These are phyloP conservation scores for Volutella citrinella DNA, from an alignment of 2,329 filamentous ascomycete species.

Conservation along the genomic window DNA sequence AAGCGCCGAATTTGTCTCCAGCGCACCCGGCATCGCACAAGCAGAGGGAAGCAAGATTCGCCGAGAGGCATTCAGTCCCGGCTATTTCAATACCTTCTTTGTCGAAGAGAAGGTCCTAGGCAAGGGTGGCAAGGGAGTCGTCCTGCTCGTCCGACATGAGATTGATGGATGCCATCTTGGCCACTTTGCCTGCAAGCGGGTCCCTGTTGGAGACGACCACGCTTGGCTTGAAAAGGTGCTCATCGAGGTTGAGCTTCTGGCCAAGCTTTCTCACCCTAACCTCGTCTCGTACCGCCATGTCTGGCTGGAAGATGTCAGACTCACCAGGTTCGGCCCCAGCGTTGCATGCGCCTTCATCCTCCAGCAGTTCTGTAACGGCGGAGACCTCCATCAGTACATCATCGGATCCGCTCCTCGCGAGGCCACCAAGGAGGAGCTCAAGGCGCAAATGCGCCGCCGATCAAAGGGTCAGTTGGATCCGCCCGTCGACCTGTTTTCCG, in stretches of 20 bases:
- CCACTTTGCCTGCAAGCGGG: slow-evolving; percentile 93
- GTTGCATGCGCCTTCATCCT: slow-evolving; percentile 96
- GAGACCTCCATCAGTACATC: slow-evolving; percentile 86
- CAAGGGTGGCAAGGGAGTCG: slow-evolving; percentile 89
- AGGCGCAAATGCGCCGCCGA: slow-evolving; percentile 77
- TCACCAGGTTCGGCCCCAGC: slow-evolving; percentile 82
- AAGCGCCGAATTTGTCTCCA: slow-evolving; percentile 50
- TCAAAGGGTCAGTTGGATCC: slow-evolving; percentile 75
- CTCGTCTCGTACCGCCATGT: slow-evolving; percentile 96
- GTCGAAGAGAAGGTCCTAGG: slow-evolving; percentile 84
- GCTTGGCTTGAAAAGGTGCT: slow-evolving; percentile 93
- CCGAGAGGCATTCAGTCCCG: slow-evolving; percentile 80
- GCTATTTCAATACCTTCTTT: slow-evolving; percentile 93
- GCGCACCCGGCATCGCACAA: slow-evolving; percentile 46
- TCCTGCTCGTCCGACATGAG: slow-evolving; percentile 88
- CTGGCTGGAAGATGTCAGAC: slow-evolving; percentile 86
- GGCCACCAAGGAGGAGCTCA: slow-evolving; percentile 78
- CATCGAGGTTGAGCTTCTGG: slow-evolving; percentile 87
- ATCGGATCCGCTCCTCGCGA: slow-evolving; percentile 63
- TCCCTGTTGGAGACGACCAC: slow-evolving; percentile 92
- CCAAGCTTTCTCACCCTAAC: slow-evolving; percentile 89
- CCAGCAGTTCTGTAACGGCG: slow-evolving; percentile 94
- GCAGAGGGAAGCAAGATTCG: slow-evolving; percentile 68
- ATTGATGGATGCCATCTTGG: slow-evolving; percentile 86
- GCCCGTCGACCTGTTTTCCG: slow-evolving; percentile 44